phyloP scores from a whole-genome alignment of 1,139 yeast species.

The Taphrina confusa region DNA sequence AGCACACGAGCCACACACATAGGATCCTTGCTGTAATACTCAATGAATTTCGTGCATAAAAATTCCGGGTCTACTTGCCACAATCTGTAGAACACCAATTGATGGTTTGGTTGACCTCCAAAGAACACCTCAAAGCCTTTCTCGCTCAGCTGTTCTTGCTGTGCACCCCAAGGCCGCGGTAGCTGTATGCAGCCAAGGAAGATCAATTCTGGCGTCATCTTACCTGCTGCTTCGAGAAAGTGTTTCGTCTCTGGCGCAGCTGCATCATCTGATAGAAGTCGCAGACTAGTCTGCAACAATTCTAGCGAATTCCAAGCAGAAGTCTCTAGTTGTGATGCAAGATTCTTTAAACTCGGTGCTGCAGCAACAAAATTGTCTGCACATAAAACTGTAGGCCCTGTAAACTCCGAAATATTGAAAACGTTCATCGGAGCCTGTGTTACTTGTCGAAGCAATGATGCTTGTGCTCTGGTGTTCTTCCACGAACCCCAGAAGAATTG shows the following conservation, averaged over 20 bases:
- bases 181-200: constrained; percentile 47
- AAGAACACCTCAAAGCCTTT: constrained; percentile 47
- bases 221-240: constrained; percentile 46
- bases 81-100: constrained; percentile 39
- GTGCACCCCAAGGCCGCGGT: constrained; percentile 47
- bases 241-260: constrained; percentile 43
- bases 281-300: constrained; percentile 44
- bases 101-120: constrained; percentile 41
- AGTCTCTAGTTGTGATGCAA: constrained; percentile 36
- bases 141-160: constrained; percentile 46
- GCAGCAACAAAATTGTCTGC: constrained; percentile 36
- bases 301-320: constrained; percentile 42
- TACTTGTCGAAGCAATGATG: constrained; percentile 33
- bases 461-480: constrained; percentile 36
- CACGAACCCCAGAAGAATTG: constrained; percentile 37
- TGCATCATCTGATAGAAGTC: constrained; percentile 44
- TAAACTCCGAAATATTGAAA: constrained; percentile 37
- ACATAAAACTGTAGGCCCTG: constrained; percentile 34
- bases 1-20: constrained; percentile 36
- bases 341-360: constrained; percentile 26
- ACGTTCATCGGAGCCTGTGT: constrained; percentile 28
- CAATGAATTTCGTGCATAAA: constrained; percentile 35
- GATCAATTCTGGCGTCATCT: constrained; percentile 47
- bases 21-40: constrained; percentile 36
- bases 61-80: constrained; percentile 40